Evolutionary conservation across 345 rosid species (phyloP), one percentile per base, ranked within the genome.

Genomic region (Odontarrhena argentea): DNA sequence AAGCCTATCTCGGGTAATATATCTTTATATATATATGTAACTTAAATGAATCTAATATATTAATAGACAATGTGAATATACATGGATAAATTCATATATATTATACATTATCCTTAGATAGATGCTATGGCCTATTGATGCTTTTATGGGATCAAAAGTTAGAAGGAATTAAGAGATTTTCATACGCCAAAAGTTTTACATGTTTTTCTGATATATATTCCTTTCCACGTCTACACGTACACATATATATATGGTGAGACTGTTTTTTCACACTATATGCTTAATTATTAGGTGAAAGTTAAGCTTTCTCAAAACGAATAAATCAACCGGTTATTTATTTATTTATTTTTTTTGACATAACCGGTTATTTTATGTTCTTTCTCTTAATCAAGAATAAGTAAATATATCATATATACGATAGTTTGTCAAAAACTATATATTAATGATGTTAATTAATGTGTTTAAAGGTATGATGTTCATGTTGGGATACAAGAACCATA

Each of bases 1-100:
- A 82, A 77, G 81, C 96, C 47, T 90, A 90, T 73, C 89, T 93
- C 55, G 98, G 98, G 97, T 87, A 77, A 60, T 58, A 57, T 49
- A 56, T 40, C 22, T 41, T 56, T 30, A n/a, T 32, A n/a, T 25
- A 2, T 7, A 3, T 13, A 14, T 18, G 44, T 61, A 30, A 10
- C 32, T 5, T 0, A 52, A 12, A 10, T 11, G 7, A 44, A 18
- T 50, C 41, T 14, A 10, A 50, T 45, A 11, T 3, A 41, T 32
- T 9, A 30, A 35, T 24, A 34, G 7, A 63, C 37, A 59, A 58
- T 32, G 3, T 24, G 36, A 42, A 8, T 9, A 22, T 44, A 28
- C 26, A 73, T 36, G 47, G 24, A 43, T 73, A 55, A 8, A 41
- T 51, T 8, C 6, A 8, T 26, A 48, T 24, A 2, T 49, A 9